These are phyloP conservation scores for Gossypium mustelinum DNA, from an alignment of 345 rosid genomes.

Conservation along the genomic window DNA sequence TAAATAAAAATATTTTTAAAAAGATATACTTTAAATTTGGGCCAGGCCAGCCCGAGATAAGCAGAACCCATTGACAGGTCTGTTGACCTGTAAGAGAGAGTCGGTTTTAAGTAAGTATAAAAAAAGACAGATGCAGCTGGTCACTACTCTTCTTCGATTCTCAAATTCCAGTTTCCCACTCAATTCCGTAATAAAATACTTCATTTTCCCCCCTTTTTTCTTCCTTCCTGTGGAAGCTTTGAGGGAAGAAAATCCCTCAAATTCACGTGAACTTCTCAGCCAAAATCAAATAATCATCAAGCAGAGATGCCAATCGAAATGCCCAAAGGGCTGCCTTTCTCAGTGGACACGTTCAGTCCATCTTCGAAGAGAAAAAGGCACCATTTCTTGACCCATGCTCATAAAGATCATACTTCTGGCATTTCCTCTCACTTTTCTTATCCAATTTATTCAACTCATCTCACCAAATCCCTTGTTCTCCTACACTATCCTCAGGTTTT, in stretches of 20 bases:
- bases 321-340: conserved; percentile 81
- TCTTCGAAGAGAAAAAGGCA: conserved; percentile 56
- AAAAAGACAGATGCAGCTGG: background rate
- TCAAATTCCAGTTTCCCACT: background rate
- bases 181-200: background rate
- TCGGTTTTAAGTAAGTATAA: background rate
- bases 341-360: conserved; percentile 70
- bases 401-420: conserved; percentile 67
- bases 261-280: background rate
- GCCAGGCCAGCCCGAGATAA: no score
- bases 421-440: conserved; percentile 45
- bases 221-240: conserved; percentile 16
- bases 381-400: conserved; percentile 85
- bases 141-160: no score
- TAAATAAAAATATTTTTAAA: no score
- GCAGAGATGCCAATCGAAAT: conserved; percentile 63
- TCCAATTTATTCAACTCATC: conserved; percentile 63
- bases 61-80: background rate
- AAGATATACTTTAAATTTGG: no score
- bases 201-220: background rate
- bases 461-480: conserved; percentile 62
- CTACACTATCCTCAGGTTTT: conserved; percentile 52
- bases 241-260: background rate
- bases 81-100: background rate
- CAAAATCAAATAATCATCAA: conserved; percentile 2